Conservation (phyloP, 1,139 yeast species). For the Yamadazyma siamensis region DNA sequence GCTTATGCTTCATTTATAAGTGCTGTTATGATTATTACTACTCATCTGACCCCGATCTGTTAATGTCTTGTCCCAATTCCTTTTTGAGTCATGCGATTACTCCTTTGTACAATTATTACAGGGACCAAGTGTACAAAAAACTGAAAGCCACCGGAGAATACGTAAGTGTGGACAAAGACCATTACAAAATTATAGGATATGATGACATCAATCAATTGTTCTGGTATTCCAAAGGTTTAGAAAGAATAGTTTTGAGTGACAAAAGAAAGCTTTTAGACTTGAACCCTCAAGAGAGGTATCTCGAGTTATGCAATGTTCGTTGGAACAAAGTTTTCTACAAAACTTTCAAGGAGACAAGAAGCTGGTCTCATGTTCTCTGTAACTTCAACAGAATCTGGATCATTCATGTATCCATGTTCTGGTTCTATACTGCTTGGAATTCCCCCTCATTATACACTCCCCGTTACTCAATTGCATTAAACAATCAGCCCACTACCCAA, state of each 20-base stretch:
- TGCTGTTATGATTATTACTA: slow-evolving; percentile 70
- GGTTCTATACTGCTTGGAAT: slow-evolving; percentile 57
- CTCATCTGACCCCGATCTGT: slow-evolving; percentile 32
- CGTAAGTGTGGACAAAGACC: slow-evolving; percentile 49
- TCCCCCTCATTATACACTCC: slow-evolving; percentile 52
- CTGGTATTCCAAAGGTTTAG: slow-evolving; percentile 54
- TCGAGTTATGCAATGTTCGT: slow-evolving; percentile 34
- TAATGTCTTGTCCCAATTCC: slow-evolving; percentile 20
- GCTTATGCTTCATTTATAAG: slow-evolving; percentile 74
- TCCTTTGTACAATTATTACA: slow-evolving; percentile 65
- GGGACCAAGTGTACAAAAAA: slow-evolving; percentile 49
- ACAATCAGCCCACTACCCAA: slow-evolving; percentile 50
- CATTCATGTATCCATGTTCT: slow-evolving; percentile 54
- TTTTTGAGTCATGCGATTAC: slow-evolving; percentile 70
- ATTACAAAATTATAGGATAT: slow-evolving; percentile 52
- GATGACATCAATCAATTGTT: slow-evolving; percentile 65
- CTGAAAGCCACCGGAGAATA: slow-evolving; percentile 28
- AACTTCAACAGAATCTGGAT: slow-evolving; percentile 64
- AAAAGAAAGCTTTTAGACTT: slow-evolving; percentile 37
- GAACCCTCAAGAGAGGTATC: slow-evolving; percentile 46
- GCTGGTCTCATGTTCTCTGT: slow-evolving; percentile 56
- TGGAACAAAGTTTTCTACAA: slow-evolving; percentile 54
- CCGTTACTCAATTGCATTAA: slow-evolving; percentile 38
- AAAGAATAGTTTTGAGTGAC: slow-evolving; percentile 36
- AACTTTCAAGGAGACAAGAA: slow-evolving; percentile 54